phyloP scores from a whole-genome alignment of 2,329 filamentous ascomycete species.

The Aspergillus sp. region DNA sequence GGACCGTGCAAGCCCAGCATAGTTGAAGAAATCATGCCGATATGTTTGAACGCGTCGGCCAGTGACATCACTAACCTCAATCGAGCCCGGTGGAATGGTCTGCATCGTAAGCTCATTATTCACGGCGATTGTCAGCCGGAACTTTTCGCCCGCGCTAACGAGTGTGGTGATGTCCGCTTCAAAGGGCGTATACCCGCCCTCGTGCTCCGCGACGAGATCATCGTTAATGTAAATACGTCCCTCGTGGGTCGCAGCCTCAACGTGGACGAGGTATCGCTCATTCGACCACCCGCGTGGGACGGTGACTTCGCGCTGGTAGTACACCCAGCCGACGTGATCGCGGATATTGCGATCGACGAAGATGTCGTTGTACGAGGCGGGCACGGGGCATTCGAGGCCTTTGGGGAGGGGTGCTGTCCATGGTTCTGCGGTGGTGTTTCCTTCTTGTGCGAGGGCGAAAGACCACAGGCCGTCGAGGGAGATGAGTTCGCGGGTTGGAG shows the following conservation, averaged over 20 bases:
- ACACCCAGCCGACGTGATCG: slow-evolving; percentile 38
- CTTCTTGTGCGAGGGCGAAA: slow-evolving; percentile 12
- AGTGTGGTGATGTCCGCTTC: slow-evolving; percentile 31
- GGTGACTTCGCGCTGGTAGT: slow-evolving; percentile 34
- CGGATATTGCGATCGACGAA: slow-evolving; percentile 24
- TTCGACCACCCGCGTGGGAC: slow-evolving; percentile 28
- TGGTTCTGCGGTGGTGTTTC: neutral
- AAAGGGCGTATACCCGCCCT: slow-evolving; percentile 35
- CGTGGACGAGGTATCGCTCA: slow-evolving; percentile 29
- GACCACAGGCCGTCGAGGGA: slow-evolving; percentile 24
- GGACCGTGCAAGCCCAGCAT: slow-evolving; percentile 34
- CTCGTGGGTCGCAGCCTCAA: slow-evolving; percentile 34
- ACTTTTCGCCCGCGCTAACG: slow-evolving; percentile 26
- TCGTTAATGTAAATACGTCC: slow-evolving; percentile 35
- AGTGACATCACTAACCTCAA: slow-evolving; percentile 12
- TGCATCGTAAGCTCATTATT: slow-evolving; percentile 35
- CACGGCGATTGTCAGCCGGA: slow-evolving; percentile 37
- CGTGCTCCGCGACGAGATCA: slow-evolving; percentile 29
- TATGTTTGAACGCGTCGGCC: slow-evolving; percentile 31
- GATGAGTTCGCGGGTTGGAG: slow-evolving; percentile 17
- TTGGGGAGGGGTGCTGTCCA: slow-evolving; percentile 12
- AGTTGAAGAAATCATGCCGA: slow-evolving; percentile 40
- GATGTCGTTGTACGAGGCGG: slow-evolving; percentile 27
- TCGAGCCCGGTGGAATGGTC: slow-evolving; percentile 33
- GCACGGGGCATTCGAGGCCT: slow-evolving; percentile 22